phyloP scores from a whole-genome alignment of 2,329 filamentous ascomycete species.

The Claviceps spartinae region DNA sequence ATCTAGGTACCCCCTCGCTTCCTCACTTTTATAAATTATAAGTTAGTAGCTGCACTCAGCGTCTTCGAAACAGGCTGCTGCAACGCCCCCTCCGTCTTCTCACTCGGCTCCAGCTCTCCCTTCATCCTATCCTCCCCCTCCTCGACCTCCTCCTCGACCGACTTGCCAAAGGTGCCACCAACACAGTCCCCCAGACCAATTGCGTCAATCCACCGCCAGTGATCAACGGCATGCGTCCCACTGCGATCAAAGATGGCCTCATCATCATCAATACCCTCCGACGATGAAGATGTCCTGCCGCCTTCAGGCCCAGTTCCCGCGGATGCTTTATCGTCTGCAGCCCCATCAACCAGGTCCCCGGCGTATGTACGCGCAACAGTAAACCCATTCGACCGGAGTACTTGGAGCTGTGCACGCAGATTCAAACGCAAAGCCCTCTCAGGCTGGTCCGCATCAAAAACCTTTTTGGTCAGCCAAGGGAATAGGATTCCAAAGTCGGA shows the following conservation, averaged over 20 bases:
- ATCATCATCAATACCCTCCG: slow-evolving; percentile 32
- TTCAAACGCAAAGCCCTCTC: slow-evolving; percentile 47
- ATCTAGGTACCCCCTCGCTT: too few species aligned
- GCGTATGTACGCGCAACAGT: slow-evolving; percentile 35
- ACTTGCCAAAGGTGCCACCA: slow-evolving; percentile 17
- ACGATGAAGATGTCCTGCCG: slow-evolving; percentile 1
- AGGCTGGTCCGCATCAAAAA: slow-evolving; percentile 43
- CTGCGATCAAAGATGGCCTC: slow-evolving; percentile 35
- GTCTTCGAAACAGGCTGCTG: background rate
- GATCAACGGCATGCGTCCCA: slow-evolving; percentile 24
- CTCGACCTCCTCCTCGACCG: slow-evolving; percentile 19
- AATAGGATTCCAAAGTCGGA: slow-evolving; percentile 76
- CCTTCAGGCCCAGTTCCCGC: slow-evolving; percentile 8
- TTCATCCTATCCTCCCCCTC: slow-evolving; percentile 22
- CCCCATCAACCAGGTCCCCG: slow-evolving; percentile 36
- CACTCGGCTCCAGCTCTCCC: slow-evolving; percentile 21
- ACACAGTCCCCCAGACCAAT: slow-evolving; percentile 30
- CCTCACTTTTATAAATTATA: too few species aligned
- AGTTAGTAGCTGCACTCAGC: slow-evolving; percentile 1
- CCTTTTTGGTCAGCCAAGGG: slow-evolving; percentile 50
- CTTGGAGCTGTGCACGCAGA: slow-evolving; percentile 42
- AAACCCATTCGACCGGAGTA: slow-evolving; percentile 36
- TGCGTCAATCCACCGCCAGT: slow-evolving; percentile 41
- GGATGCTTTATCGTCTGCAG: slow-evolving; percentile 23
- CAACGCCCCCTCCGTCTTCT: slow-evolving; percentile 8